phyloP scores from a whole-genome alignment of 2,329 filamentous ascomycete genomes.

The Xylaria sp. region DNA sequence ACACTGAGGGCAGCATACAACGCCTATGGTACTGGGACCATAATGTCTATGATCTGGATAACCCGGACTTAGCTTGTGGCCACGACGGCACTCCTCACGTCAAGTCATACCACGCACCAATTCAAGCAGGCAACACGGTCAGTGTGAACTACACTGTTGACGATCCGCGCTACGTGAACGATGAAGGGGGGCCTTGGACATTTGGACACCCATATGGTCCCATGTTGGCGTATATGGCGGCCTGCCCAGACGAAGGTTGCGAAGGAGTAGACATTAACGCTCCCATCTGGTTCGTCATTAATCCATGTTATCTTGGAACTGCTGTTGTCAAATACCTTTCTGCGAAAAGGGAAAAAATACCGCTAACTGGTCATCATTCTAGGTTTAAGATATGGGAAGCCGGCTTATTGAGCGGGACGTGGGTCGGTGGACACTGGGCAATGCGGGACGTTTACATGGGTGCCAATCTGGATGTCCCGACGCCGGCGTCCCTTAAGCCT shows the following conservation, averaged over 20 bases:
- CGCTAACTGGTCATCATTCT: too few relatives aligned
- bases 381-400: constrained; percentile 9
- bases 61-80: neutral
- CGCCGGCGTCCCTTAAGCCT: constrained; percentile 2
- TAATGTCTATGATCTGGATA: neutral
- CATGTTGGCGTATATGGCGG: constrained; percentile 5
- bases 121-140: neutral
- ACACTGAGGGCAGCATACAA: constrained; percentile 6
- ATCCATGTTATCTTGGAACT: too few relatives aligned
- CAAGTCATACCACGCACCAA: constrained; percentile 1
- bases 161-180: neutral
- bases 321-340: too few relatives aligned
- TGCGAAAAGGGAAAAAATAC: too few relatives aligned
- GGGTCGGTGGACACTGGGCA: neutral
- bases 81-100: neutral
- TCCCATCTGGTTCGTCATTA: constrained; percentile 1
- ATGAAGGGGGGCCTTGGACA: neutral
- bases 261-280: neutral
- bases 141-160: constrained; percentile 1
- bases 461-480: neutral
- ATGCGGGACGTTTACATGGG: neutral
- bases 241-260: neutral
- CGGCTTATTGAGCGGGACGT: neutral
- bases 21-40: neutral
- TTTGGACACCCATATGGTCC: neutral